Evolutionary conservation across 202 grass and related monocot genomes (phyloP).

Genomic region (Setaria italica): DNA sequence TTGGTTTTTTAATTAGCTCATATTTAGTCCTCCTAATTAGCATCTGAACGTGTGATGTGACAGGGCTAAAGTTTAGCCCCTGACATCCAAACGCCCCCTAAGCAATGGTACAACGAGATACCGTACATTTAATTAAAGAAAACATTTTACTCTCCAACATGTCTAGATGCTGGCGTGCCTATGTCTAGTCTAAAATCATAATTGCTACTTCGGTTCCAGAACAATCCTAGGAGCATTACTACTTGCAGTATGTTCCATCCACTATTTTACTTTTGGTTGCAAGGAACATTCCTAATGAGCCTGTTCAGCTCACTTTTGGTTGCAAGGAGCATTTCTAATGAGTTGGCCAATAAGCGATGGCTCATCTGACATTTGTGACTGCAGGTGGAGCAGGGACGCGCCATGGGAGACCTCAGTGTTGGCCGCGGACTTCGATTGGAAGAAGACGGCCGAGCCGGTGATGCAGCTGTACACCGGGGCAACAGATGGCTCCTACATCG

Average conservation of each 20-base stretch:
- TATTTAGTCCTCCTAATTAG: too few relatives aligned
- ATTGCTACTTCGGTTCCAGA: neutral
- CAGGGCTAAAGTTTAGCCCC: too few relatives aligned
- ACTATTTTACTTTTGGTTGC: neutral
- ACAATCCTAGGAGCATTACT: neutral
- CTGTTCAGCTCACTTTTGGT: too few relatives aligned
- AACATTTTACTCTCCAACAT: constrained; percentile 22
- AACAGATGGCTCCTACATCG: constrained; percentile 83
- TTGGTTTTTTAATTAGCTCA: too few relatives aligned
- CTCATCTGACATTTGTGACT: neutral
- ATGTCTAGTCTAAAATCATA: neutral
- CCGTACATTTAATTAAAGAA: neutral
- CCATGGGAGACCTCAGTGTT: constrained; percentile 68
- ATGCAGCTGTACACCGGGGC: constrained; percentile 87
- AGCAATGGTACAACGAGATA: neutral
- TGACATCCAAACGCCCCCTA: too few relatives aligned
- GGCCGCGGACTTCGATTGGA: constrained; percentile 77
- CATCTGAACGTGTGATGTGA: too few relatives aligned
- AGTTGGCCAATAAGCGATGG: neutral
- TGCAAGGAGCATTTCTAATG: too few relatives aligned
- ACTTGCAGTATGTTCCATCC: neutral
- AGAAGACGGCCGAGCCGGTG: constrained; percentile 78
- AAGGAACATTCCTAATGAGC: neutral
- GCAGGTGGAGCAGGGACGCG: constrained; percentile 81
- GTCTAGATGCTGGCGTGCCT: neutral